These are phyloP conservation scores for Lentinula detonsa DNA, from an alignment of 768 basidiomycete species.

Conservation along the genomic window DNA sequence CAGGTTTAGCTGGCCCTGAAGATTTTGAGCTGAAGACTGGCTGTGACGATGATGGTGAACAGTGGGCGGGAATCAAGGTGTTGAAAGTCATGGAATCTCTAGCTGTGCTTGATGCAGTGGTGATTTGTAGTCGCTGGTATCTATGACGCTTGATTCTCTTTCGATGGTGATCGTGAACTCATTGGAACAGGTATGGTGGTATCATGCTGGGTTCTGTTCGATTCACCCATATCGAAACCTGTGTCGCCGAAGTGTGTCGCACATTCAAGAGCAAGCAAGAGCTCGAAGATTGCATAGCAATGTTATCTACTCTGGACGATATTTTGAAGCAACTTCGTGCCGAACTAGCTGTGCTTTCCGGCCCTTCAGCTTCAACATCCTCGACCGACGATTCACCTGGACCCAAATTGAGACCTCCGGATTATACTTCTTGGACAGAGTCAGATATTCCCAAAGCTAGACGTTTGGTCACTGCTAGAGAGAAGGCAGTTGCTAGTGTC, in stretches of 20 bases:
- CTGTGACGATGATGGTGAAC: constrained; percentile 73
- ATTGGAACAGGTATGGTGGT: constrained; percentile 65
- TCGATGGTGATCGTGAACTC: neutral
- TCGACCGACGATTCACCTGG: neutral
- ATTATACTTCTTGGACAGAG: constrained; percentile 39
- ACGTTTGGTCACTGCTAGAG: constrained; percentile 62
- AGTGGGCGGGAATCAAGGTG: constrained; percentile 59
- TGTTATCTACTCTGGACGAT: constrained; percentile 55
- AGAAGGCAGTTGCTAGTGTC: constrained; percentile 60
- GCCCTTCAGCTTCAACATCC: neutral
- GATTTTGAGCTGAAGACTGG: constrained; percentile 68
- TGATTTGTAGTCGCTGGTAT: constrained; percentile 77
- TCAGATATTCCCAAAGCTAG: constrained; percentile 57
- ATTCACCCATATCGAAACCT: constrained; percentile 74
- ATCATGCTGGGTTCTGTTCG: constrained; percentile 69
- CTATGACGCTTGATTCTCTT: constrained; percentile 6
- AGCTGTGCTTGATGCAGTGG: constrained; percentile 70
- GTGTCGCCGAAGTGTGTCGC: constrained; percentile 68
- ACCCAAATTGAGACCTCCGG: constrained; percentile 21
- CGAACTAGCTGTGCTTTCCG: constrained; percentile 28
- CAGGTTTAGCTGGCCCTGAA: constrained; percentile 64
- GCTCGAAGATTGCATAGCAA: constrained; percentile 52
- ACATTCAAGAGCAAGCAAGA: constrained; percentile 64
- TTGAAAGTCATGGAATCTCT: constrained; percentile 64
- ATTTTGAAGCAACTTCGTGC: constrained; percentile 50